Evolutionary conservation across 2,329 filamentous ascomycete genomes (phyloP).

Genomic region (Neonectria ditissima): DNA sequence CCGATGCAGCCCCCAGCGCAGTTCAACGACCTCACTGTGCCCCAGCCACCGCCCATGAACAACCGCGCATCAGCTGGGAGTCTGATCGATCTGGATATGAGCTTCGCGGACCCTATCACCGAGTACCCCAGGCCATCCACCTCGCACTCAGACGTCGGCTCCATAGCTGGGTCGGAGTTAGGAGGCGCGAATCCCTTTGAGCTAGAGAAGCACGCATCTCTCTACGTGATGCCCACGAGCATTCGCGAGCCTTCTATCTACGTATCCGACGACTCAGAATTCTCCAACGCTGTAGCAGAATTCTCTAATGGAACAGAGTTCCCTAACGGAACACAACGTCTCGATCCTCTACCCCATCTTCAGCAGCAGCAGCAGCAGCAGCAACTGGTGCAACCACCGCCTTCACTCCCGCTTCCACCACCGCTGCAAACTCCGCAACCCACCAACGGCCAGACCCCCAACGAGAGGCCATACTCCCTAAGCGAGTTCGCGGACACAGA

Average conservation of each 20-base stretch:
- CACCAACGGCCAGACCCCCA: constrained; percentile 30
- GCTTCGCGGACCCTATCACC: constrained; percentile 62
- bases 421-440: constrained; percentile 24
- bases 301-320: constrained; percentile 30
- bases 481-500: constrained; percentile 57
- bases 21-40: constrained; percentile 56
- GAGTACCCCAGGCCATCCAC: constrained; percentile 68
- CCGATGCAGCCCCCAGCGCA: constrained; percentile 57
- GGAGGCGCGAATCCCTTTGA: constrained; percentile 70
- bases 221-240: constrained; percentile 58
- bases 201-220: constrained; percentile 70
- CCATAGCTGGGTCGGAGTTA: constrained; percentile 67
- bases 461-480: constrained; percentile 52
- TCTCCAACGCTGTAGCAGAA: constrained; percentile 53
- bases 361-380: constrained; percentile 34
- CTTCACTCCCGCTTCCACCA: constrained; percentile 11
- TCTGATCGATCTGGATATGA: constrained; percentile 68
- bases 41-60: constrained; percentile 48
- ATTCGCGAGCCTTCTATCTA: constrained; percentile 70
- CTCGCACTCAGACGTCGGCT: constrained; percentile 69
- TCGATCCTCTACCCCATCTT: constrained; percentile 33
- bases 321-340: constrained; percentile 36
- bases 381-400: constrained; percentile 23
- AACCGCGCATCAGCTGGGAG: constrained; percentile 59
- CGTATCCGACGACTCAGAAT: constrained; percentile 69